Evolutionary conservation across 2,329 filamentous ascomycete genomes (phyloP).

Genomic region (Botrytis galanthina): DNA sequence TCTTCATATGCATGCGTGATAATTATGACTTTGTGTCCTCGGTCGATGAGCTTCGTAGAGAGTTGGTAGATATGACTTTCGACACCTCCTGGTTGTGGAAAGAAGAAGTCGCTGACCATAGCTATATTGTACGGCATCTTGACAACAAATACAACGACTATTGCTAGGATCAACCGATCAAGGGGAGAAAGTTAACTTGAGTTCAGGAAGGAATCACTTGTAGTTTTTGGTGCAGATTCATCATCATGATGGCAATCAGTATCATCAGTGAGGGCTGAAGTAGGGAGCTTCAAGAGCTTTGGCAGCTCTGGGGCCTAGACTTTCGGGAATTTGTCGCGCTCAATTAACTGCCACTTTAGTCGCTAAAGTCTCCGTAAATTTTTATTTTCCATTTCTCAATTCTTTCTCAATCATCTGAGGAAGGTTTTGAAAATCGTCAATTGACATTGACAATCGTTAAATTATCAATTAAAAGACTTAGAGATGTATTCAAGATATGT

Average conservation of each 20-base stretch:
- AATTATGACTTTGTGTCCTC: slow-evolving; percentile 96
- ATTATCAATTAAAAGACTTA: slow-evolving; percentile 27
- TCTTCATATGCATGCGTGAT: slow-evolving; percentile 95
- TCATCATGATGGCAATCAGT: neutral
- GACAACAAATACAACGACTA: neutral
- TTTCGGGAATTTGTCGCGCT: neutral
- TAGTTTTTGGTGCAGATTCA: neutral
- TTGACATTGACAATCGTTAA: neutral
- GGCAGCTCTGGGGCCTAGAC: neutral
- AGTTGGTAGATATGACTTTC: slow-evolving; percentile 99
- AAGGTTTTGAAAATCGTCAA: neutral
- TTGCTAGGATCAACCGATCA: neutral
- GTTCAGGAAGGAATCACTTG: neutral
- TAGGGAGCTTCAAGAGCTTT: neutral
- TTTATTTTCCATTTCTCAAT: slow-evolving; percentile 18
- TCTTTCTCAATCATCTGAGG: neutral
- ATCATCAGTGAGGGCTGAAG: neutral
- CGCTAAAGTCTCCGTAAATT: slow-evolving; percentile 18
- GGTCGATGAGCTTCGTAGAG: slow-evolving; percentile 92
- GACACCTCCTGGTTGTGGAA: slow-evolving; percentile 91
- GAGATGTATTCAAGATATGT: slow-evolving; percentile 38
- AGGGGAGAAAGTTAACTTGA: neutral
- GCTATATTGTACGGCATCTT: slow-evolving; percentile 60
- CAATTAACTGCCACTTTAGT: slow-evolving; percentile 4
- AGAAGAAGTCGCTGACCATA: slow-evolving; percentile 99